Base-by-base conservation (phyloP, 352 stramenopile genomes). In the Pythium aphanidermatum region DNA sequence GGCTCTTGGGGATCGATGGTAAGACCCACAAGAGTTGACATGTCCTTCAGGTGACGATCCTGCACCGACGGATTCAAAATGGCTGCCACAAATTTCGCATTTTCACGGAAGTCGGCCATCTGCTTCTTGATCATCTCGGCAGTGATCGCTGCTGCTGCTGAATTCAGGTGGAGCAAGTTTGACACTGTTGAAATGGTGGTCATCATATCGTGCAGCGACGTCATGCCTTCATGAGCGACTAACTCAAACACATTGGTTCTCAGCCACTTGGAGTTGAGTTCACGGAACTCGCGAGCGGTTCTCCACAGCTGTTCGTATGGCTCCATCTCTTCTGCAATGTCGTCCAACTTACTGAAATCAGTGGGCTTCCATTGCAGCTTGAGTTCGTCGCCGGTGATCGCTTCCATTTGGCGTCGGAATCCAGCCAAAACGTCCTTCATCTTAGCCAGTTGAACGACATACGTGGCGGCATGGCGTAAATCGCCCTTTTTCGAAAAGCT, bases 251-350 rank as follows among this genome's bases (percentile, higher is more conserved):
- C 28, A 20, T 87, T 89, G 0, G 60, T 57, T 0, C 80, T 74
- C 3, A 89, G 37, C 76, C 77, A 89, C 0, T 55, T 51, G 0
- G 73, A 68, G 37, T 69, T 85, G 52, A 88, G 70, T 24, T 92
- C 80, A 0, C 78, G 77, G 47, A 90, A 90, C 34, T 90, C 70
- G 26, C 77, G 62, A 4, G 71, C 67, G 0, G 69, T 88, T 20
- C 65, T 71, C 80, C 80, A 92, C 13, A 92, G 50, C 20, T 86
- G 65, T 10, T 92, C 76, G 43, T 87, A 90, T 2, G 80, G 77
- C 16, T 79, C 70, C 57, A 90, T 75, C 13, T 75, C 75, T 40
- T 87, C 70, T 0, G 70, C 71, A 17, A 92, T 84, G 24, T 85
- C 74, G 30, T 90, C 80, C 3, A 92, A 55, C 32, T 80, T 82